Percentiles rank a stretch among this genome's conserved stretches.
Evolutionary conservation across 1,284 basidiomycete genomes (phyloP).

Genomic region (Neonothopanus nambi): DNA sequence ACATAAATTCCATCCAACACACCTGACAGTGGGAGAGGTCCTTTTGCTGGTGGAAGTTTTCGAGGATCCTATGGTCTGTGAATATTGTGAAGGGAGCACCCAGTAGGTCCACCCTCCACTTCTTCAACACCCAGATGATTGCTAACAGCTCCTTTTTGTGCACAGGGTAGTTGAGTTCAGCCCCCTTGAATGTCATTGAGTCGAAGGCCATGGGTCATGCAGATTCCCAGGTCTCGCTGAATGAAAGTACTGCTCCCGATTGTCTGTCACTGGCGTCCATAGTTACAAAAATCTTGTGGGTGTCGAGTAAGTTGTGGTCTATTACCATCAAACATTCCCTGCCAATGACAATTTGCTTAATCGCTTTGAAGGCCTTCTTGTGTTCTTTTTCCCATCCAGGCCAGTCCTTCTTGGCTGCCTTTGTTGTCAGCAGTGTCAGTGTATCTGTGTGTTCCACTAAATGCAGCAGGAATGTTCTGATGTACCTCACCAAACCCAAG

Average conservation of each 20-base stretch:
- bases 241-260: constrained; percentile 34
- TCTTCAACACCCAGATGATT: constrained; percentile 32
- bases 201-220: constrained; percentile 35
- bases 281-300: constrained; percentile 37
- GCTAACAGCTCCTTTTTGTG: constrained; percentile 32
- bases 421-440: constrained; percentile 33
- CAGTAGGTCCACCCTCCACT: constrained; percentile 35
- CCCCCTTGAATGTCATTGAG: constrained; percentile 27
- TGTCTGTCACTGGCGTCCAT: constrained; percentile 33
- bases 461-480: constrained; percentile 22
- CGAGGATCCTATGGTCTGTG: constrained; percentile 40
- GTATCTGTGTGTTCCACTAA: constrained; percentile 28
- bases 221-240: constrained; percentile 29
- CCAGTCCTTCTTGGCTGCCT: constrained; percentile 24
- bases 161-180: constrained; percentile 35
- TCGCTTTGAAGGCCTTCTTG: constrained; percentile 36
- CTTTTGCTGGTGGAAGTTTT: constrained; percentile 34
- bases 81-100: constrained; percentile 31
- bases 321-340: constrained; percentile 30
- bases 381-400: constrained; percentile 31
- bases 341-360: constrained; percentile 34
- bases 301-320: constrained; percentile 30
- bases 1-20: constrained; percentile 36
- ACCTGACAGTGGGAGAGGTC: constrained; percentile 28
- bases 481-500: constrained; percentile 27